Base-by-base conservation (phyloP, 2,329 filamentous ascomycete genomes). In the Colletotrichum brevisporum region DNA sequence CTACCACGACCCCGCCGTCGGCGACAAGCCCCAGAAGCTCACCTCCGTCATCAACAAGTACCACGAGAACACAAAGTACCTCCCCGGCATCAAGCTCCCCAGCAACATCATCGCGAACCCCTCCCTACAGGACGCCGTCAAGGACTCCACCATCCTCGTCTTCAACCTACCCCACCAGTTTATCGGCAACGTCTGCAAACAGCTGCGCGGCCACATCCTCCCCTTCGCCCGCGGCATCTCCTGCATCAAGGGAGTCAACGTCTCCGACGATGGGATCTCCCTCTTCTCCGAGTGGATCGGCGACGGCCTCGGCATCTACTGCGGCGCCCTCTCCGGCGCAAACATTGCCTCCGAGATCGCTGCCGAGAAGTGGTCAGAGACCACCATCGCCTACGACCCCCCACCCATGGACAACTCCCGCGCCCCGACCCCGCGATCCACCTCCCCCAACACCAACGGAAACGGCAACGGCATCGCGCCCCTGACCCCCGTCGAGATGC, bases 121-220 rank as follows among this genome's bases (percentile, higher is more conserved):
- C 18, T 93, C 93, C 31, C 85, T 97, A 64, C 84, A 89, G 71
- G 93, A 95, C 70, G 89, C 96, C 18, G 95, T 96, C 78, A 90
- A 91, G 77, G 90, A 92, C 80, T 92, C 95, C 27, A 93, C 94
- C 27, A 93, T 99, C 71, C 89, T 99, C 72, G 87, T 99, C 78
- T 99, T 99, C 88, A 98, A 98, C 83, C 88, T 97, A 67, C 93
- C 96, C 31, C 96, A 99, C 83, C 94, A 97, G 81, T 99, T 99
- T 80, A 98, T 99, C 77, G 89, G 89, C 78, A 92, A 92, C 71
- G 92, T 95, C 70, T 97, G 95, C 84, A 88, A 92, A 72, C 91
- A 94, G 79, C 86, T 99, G 71, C 88, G 92, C 76, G 96, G 95
- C 70, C 91, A 97, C 76, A 97, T 98, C 73, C 83, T 98, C 36